These are phyloP conservation scores for Cinnamomum micranthum DNA, from an alignment of 164 flowering plant genomes.

Conservation along the genomic window DNA sequence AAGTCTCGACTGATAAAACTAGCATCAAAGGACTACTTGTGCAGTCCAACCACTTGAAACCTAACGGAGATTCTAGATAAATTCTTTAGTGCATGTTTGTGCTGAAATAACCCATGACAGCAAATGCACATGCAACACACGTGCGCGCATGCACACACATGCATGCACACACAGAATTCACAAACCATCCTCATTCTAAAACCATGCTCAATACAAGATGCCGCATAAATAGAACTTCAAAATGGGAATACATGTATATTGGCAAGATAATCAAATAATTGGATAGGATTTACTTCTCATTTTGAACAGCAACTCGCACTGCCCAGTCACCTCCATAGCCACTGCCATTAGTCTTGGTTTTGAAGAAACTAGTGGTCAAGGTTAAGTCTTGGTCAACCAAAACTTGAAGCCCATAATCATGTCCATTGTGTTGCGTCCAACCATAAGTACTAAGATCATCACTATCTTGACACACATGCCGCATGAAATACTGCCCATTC, in stretches of 20 bases:
- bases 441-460: slow-evolving; percentile 88
- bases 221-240: background rate
- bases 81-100: too few relatives aligned
- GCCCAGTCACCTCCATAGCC: slow-evolving; percentile 99
- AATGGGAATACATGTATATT: too few relatives aligned
- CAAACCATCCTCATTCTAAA: background rate
- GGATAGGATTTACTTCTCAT: slow-evolving; percentile 37
- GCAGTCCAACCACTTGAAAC: too few relatives aligned
- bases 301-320: slow-evolving; percentile 55
- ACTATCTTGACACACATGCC: slow-evolving; percentile 85
- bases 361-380: slow-evolving; percentile 68
- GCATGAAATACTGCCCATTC: slow-evolving; percentile 68
- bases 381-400: slow-evolving; percentile 19
- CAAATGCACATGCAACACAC: too few relatives aligned
- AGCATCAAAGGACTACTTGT: too few relatives aligned
- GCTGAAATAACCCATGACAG: too few relatives aligned
- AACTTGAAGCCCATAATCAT: slow-evolving; percentile 86
- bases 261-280: background rate
- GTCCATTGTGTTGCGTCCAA: slow-evolving; percentile 90
- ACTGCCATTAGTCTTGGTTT: slow-evolving; percentile 57
- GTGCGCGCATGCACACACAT: too few relatives aligned
- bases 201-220: background rate
- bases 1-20: too few relatives aligned
- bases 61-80: too few relatives aligned
- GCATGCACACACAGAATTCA: too few relatives aligned